Evolutionary conservation across 1,139 yeast genomes (phyloP).

Genomic region (Saccharomycopsis crataegensis): DNA sequence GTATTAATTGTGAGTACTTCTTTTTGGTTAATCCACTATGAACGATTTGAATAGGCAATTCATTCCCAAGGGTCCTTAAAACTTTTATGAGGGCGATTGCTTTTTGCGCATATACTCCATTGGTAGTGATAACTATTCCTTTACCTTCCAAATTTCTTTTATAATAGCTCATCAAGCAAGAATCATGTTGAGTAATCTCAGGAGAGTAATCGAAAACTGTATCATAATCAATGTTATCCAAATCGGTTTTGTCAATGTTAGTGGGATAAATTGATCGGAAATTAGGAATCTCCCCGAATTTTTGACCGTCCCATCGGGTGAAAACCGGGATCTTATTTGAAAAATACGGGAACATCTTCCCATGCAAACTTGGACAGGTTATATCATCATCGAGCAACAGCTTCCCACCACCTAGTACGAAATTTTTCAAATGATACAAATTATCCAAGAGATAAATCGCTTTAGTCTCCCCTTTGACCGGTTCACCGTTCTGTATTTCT

Average conservation of each 20-base stretch:
- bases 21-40: constrained; percentile 6
- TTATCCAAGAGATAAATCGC: constrained; percentile 8
- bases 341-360: constrained; percentile 35
- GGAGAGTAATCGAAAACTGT: constrained; percentile 33
- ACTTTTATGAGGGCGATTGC: constrained; percentile 8
- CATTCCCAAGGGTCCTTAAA: constrained; percentile 12
- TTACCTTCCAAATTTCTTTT: constrained; percentile 22
- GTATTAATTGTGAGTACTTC: background rate
- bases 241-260: constrained; percentile 19
- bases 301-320: constrained; percentile 35
- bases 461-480: background rate
- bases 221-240: constrained; percentile 34
- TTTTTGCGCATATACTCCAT: constrained; percentile 26
- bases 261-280: background rate
- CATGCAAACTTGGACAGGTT: constrained; percentile 11
- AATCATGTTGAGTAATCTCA: constrained; percentile 1
- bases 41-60: constrained; percentile 14
- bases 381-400: background rate
- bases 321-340: constrained; percentile 33
- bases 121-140: constrained; percentile 18
- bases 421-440: constrained; percentile 4
- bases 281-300: constrained; percentile 3
- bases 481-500: background rate
- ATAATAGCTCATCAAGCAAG: constrained; percentile 4
- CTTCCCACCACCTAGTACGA: background rate